These are phyloP conservation scores for Tetracladium marchalianum DNA, from an alignment of 495 filamentous ascomycete species.

Conservation along the genomic window DNA sequence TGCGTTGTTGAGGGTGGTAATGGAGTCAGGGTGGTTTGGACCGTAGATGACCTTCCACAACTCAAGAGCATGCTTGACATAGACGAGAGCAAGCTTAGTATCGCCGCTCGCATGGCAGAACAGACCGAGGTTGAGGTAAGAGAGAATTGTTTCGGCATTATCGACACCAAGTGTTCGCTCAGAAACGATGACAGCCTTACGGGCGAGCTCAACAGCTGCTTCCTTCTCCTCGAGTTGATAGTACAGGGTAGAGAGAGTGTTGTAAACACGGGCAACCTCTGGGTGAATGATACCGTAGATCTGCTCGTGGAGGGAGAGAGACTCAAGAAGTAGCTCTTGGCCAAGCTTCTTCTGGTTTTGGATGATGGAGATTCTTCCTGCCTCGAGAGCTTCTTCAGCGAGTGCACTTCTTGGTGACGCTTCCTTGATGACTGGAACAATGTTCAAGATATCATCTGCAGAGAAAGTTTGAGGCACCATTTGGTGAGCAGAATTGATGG, in stretches of 20 bases:
- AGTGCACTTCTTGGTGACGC: constrained; percentile 78
- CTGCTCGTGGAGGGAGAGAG: constrained; percentile 92
- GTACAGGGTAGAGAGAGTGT: constrained; percentile 88
- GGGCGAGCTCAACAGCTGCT: constrained; percentile 86
- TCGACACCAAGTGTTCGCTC: constrained; percentile 93
- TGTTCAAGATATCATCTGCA: constrained; percentile 79
- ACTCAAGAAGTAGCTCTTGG: constrained; percentile 91
- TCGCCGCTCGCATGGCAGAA: constrained; percentile 89
- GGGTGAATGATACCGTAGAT: constrained; percentile 98
- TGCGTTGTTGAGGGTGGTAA: constrained; percentile 97
- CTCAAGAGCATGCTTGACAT: constrained; percentile 86
- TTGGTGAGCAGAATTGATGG: constrained; percentile 24
- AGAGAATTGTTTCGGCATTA: constrained; percentile 83
- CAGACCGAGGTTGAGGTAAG: constrained; percentile 92
- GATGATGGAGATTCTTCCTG: constrained; percentile 85
- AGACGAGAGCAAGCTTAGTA: constrained; percentile 70
- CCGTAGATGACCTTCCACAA: constrained; percentile 98
- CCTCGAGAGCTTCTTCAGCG: constrained; percentile 92
- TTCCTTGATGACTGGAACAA: constrained; percentile 90
- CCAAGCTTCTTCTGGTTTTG: constrained; percentile 93
- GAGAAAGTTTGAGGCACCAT: constrained; percentile 54
- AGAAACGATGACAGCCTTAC: constrained; percentile 91
- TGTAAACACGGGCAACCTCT: constrained; percentile 92
- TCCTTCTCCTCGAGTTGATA: constrained; percentile 94
- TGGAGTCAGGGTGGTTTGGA: constrained; percentile 85